phyloP scores from a whole-genome alignment of 1,284 basidiomycete species.

The Afroboletus lepidellus region DNA sequence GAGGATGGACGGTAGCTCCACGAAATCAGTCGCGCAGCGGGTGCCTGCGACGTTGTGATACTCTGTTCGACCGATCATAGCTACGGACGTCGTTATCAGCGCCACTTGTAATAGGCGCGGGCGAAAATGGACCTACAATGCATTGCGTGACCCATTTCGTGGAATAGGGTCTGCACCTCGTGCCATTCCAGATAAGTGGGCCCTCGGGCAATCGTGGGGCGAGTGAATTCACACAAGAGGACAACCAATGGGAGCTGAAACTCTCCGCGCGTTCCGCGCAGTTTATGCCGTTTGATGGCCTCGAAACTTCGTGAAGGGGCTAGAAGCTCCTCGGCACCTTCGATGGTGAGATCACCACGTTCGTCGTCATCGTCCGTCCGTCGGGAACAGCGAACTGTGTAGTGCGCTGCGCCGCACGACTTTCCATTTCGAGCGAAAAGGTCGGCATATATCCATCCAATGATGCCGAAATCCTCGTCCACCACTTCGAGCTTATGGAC shows the following conservation, averaged over 20 bases:
- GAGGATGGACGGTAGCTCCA: constrained; percentile 95
- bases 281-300: constrained; percentile 50
- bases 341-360: constrained; percentile 55
- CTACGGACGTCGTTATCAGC: constrained; percentile 43
- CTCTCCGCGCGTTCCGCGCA: constrained; percentile 62
- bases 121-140: constrained; percentile 71
- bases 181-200: constrained; percentile 87
- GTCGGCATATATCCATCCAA: constrained; percentile 96
- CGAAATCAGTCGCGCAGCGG: constrained; percentile 98
- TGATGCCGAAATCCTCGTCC: constrained; percentile 80
- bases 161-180: constrained; percentile 93
- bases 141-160: constrained; percentile 99
- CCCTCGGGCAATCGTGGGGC: constrained; percentile 59
- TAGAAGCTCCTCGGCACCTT: constrained; percentile 40
- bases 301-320: constrained; percentile 60
- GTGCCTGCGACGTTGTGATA: constrained; percentile 98
- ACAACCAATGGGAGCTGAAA: constrained; percentile 93
- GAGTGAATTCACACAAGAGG: constrained; percentile 85
- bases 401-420: constrained; percentile 91
- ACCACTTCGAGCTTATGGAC: constrained; percentile 93
- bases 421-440: constrained; percentile 86
- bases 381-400: constrained; percentile 94
- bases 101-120: not conserved
- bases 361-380: constrained; percentile 90
- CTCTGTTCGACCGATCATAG: constrained; percentile 97